phyloP scores from a whole-genome alignment of 768 basidiomycete species.

The Phylloporus rhodoxanthus region DNA sequence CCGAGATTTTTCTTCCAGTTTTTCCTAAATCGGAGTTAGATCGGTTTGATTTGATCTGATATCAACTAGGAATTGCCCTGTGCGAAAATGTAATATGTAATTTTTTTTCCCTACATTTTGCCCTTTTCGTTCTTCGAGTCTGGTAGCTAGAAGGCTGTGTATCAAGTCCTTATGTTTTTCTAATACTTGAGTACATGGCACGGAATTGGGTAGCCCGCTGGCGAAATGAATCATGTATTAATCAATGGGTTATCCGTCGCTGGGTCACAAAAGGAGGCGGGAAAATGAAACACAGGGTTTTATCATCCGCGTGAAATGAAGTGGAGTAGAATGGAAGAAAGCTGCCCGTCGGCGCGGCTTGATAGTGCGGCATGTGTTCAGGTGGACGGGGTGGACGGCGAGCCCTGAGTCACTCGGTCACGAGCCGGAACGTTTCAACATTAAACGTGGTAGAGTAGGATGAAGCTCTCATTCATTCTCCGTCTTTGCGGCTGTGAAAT shows the following conservation, averaged over 20 bases:
- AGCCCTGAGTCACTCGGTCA: not conserved
- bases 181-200: not conserved
- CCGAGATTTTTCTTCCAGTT: not conserved
- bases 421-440: not conserved
- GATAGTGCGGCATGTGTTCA: not conserved
- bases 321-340: conserved; percentile 6
- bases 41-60: conserved; percentile 8
- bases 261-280: not conserved
- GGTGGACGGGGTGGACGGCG: not conserved
- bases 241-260: not conserved
- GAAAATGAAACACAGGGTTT: conserved; percentile 1
- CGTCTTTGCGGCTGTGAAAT: not conserved
- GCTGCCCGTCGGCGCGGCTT: not conserved
- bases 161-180: not conserved
- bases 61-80: conserved; percentile 3
- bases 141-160: not conserved
- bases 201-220: not conserved
- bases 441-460: not conserved
- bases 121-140: not conserved
- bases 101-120: not conserved
- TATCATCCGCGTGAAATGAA: conserved; percentile 3
- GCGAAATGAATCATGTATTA: not conserved
- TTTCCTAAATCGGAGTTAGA: conserved; percentile 7
- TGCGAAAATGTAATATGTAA: not conserved
- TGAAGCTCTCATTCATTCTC: not conserved